phyloP scores from a whole-genome alignment of 352 stramenopile species.

The Pythium scleroteichum region DNA sequence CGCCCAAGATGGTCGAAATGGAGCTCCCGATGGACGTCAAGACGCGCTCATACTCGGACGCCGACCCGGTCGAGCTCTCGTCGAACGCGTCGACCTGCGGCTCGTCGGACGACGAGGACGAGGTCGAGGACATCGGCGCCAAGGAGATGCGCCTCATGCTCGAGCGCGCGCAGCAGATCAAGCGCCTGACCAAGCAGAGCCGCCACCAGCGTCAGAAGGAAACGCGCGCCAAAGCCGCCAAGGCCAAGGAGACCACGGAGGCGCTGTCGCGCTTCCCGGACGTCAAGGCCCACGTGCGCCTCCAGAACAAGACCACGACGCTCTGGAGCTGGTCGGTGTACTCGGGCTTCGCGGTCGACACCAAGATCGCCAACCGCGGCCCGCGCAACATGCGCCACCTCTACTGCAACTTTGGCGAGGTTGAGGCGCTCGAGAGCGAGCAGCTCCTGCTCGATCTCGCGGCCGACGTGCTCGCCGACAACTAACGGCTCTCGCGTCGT shows the following conservation, averaged over 20 bases:
- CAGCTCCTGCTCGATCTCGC: constrained; percentile 17
- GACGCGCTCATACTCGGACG: constrained; percentile 25
- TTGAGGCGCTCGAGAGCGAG: constrained; percentile 22
- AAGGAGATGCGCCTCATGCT: constrained; percentile 41
- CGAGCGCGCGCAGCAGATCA: constrained; percentile 40
- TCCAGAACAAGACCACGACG: constrained; percentile 34
- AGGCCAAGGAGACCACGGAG: constrained; percentile 15
- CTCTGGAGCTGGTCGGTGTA: constrained; percentile 43
- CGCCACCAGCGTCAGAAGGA: constrained; percentile 17
- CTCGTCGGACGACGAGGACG: constrained; percentile 39
- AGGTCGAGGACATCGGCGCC: constrained; percentile 33
- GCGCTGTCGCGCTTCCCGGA: constrained; percentile 10
- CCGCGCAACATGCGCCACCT: constrained; percentile 29
- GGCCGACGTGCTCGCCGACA: constrained; percentile 21
- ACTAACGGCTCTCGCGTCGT: constrained; percentile 2
- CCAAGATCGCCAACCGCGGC: constrained; percentile 19
- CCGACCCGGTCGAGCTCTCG: constrained; percentile 18
- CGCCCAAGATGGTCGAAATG: constrained; percentile 5
- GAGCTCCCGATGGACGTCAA: constrained; percentile 20
- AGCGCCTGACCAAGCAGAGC: constrained; percentile 31
- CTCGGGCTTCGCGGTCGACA: constrained; percentile 29
- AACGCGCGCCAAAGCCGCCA: constrained; percentile 1
- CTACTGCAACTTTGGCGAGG: constrained; percentile 16
- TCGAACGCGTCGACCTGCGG: constrained; percentile 41
- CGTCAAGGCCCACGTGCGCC: constrained; percentile 21